Base-by-base conservation (phyloP, 805 yeast genomes). In the Brettanomyces bruxellensis region DNA sequence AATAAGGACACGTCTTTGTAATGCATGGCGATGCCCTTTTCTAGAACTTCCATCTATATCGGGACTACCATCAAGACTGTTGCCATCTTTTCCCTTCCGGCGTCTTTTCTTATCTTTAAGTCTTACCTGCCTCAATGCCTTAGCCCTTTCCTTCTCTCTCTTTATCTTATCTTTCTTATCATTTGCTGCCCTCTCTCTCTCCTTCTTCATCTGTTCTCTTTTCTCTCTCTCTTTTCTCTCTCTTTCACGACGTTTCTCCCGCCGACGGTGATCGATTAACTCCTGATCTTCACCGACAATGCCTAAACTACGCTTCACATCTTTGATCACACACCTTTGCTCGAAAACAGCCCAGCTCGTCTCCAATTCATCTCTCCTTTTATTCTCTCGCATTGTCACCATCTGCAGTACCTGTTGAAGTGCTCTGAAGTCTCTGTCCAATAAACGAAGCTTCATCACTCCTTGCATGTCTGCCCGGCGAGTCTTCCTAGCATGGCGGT, bases 401-500 rank as follows among this genome's bases (percentile, higher is more conserved):
- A 79, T 62, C 35, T 81, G 68, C 22, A 88, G 72, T 40, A 93
- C 68, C 44, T 76, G 80, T 51, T 82, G 74, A 1, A 96, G 95
- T 43, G 81, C 75, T 51, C 78, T 83, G 67, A 93, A 71, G 49
- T 93, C 95, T 49, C 75, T 74, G 51, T 84, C 86, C 32, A 93
- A 69, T 47, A 76, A 62, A 23, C 93, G 75, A 43, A 93, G 70
- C 52, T 90, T 78, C 63, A 90, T 97, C 12, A 89, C 83, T 54
- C 93, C 88, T 55, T 88, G 86, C 34, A 86, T 77, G 67, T 93
- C 99, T 0, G 96, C 86, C 52, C 98, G 79, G 64, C 99, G 79
- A 0, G 99, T 93, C 64, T 93, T 93, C 64, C 99, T 83, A 30
- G 95, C 93, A 60, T 86, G 97, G 53, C 99, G 79, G 53, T 88